A percentile compares a stretch with the other conserved stretches of the same genome.
Evolutionary conservation across 352 stramenopile species (phyloP).

Genomic region (Pythium folliculosum): DNA sequence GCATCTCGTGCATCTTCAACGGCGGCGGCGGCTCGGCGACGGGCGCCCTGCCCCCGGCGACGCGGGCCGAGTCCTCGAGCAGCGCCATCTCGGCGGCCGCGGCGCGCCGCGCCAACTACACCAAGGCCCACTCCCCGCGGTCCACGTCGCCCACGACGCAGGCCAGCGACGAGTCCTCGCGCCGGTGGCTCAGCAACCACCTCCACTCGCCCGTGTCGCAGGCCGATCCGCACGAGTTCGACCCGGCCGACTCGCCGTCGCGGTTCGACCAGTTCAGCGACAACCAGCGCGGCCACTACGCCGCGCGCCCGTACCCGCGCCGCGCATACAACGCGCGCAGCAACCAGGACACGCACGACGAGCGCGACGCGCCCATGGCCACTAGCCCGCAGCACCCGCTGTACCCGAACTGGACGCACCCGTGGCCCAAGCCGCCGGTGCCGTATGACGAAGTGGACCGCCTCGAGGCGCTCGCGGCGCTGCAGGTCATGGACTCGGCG

Average conservation of each 20-base stretch:
- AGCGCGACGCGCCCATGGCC: slow-evolving; percentile 20
- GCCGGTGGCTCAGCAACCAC: slow-evolving; percentile 59
- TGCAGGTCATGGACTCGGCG: slow-evolving; percentile 62
- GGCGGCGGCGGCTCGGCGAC: slow-evolving; percentile 29
- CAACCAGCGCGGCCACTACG: slow-evolving; percentile 29
- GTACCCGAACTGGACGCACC: slow-evolving; percentile 50
- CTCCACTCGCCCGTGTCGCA: slow-evolving; percentile 62
- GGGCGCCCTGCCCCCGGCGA: background rate
- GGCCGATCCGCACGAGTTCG: slow-evolving; percentile 44
- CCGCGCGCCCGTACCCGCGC: slow-evolving; percentile 8
- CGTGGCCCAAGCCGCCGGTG: slow-evolving; percentile 72
- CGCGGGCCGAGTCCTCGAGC: background rate
- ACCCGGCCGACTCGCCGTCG: slow-evolving; percentile 25
- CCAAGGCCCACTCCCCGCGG: slow-evolving; percentile 23
- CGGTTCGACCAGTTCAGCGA: slow-evolving; percentile 25
- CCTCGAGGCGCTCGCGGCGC: slow-evolving; percentile 46
- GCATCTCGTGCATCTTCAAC: slow-evolving; percentile 77
- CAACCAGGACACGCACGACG: slow-evolving; percentile 34
- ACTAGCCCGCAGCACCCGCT: slow-evolving; percentile 26
- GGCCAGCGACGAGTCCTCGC: slow-evolving; percentile 42
- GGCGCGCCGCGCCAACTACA: slow-evolving; percentile 10
- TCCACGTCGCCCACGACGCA: slow-evolving; percentile 30
- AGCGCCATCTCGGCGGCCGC: slow-evolving; percentile 1
- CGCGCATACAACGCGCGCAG: slow-evolving; percentile 20
- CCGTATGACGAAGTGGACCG: slow-evolving; percentile 53